Conservation (phyloP, 805 yeast species). For the Ogataea allantospora region DNA sequence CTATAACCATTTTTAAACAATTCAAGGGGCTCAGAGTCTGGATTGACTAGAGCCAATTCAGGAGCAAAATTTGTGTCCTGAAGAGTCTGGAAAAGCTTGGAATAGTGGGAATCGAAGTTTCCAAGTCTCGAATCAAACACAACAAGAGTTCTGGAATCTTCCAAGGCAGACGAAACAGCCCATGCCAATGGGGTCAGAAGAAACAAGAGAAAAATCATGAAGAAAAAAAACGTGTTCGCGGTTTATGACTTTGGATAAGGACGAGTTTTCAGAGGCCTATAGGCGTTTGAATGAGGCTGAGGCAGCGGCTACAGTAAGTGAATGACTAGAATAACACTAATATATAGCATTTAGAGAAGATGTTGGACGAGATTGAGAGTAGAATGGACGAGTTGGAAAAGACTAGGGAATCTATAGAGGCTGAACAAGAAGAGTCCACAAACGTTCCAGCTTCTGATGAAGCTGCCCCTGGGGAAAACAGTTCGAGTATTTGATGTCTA, state of each 20-base stretch:
- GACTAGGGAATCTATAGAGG: not conserved
- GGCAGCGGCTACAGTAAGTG: slow-evolving; percentile 50
- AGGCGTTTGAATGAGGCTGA: slow-evolving; percentile 68
- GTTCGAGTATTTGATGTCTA: not conserved
- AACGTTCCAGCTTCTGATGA: not conserved
- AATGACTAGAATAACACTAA: slow-evolving; percentile 1
- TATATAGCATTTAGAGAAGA: slow-evolving; percentile 49
- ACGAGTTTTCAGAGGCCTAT: slow-evolving; percentile 54
- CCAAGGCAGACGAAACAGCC: slow-evolving; percentile 19
- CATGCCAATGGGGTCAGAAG: slow-evolving; percentile 13
- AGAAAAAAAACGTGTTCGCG: slow-evolving; percentile 19
- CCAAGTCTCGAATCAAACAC: slow-evolving; percentile 23
- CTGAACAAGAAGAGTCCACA: not conserved
- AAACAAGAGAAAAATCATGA: slow-evolving; percentile 16
- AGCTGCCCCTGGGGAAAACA: not conserved
- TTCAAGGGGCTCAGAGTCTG: slow-evolving; percentile 15
- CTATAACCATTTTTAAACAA: slow-evolving; percentile 44
- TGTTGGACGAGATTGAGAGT: slow-evolving; percentile 63
- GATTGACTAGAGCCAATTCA: slow-evolving; percentile 27
- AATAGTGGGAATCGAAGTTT: slow-evolving; percentile 22
- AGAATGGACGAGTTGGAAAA: slow-evolving; percentile 46
- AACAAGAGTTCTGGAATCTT: slow-evolving; percentile 23
- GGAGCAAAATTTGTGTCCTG: slow-evolving; percentile 15
- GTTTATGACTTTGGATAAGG: slow-evolving; percentile 13
- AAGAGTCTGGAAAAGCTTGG: slow-evolving; percentile 24